These are phyloP conservation scores for Hansenula sp. DNA, from an alignment of 1,139 yeast species.

Conservation along the genomic window DNA sequence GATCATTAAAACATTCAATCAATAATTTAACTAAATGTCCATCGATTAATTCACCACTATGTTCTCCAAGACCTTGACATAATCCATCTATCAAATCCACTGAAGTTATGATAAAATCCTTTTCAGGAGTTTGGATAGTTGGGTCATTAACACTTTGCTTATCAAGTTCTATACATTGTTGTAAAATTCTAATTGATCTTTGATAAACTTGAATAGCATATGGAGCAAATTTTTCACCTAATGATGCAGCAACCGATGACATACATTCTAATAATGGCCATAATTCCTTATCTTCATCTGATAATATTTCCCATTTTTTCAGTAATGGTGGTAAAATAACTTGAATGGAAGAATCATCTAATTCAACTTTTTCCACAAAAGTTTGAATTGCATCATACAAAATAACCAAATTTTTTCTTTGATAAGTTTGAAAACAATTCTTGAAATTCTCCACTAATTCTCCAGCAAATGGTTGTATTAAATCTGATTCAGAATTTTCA, in stretches of 20 bases:
- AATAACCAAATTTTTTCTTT: constrained; percentile 74
- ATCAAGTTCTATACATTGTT: constrained; percentile 64
- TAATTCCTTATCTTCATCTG: constrained; percentile 75
- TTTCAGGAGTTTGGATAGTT: constrained; percentile 72
- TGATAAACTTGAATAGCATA: constrained; percentile 87
- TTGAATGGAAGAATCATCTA: constrained; percentile 53
- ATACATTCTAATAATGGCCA: constrained; percentile 94
- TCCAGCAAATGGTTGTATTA: constrained; percentile 47
- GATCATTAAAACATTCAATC: constrained; percentile 70
- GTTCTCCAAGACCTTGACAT: constrained; percentile 77
- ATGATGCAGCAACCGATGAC: constrained; percentile 84
- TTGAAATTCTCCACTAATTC: constrained; percentile 68
- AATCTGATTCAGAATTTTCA: constrained; percentile 64
- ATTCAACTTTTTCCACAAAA: constrained; percentile 67
- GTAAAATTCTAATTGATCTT: constrained; percentile 68
- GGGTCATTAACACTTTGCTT: constrained; percentile 66
- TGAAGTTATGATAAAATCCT: constrained; percentile 85
- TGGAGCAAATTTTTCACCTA: constrained; percentile 82
- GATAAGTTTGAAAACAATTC: constrained; percentile 71
- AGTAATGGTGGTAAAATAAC: constrained; percentile 76
- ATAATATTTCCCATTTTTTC: constrained; percentile 67
- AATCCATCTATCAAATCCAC: constrained; percentile 88
- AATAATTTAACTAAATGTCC: constrained; percentile 55
- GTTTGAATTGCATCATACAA: constrained; percentile 93
- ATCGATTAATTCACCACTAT: constrained; percentile 55